Conservation (phyloP, 2,329 filamentous ascomycete species). For the Akanthomyces muscarius region DNA sequence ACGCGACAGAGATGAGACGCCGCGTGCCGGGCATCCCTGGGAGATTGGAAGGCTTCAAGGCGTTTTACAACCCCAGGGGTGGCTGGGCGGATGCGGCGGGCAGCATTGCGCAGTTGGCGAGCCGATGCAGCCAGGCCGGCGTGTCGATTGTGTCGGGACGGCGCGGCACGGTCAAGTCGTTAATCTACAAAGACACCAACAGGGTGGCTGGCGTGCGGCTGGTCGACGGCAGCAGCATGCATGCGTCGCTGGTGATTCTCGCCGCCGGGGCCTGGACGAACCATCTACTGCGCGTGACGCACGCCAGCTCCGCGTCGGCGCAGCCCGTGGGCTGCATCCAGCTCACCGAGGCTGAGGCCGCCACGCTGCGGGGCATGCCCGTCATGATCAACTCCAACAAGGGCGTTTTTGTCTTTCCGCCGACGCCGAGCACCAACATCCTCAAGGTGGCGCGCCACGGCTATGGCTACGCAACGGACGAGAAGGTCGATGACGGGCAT, state of each 20-base stretch:
- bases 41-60: slow-evolving; percentile 23
- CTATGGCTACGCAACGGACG: slow-evolving; percentile 47
- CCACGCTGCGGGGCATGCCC: slow-evolving; percentile 49
- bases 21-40: slow-evolving; percentile 23
- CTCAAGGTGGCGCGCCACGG: slow-evolving; percentile 60
- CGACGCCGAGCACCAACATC: slow-evolving; percentile 41
- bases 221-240: slow-evolving; percentile 38
- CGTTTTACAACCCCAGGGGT: slow-evolving; percentile 27
- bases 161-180: slow-evolving; percentile 26
- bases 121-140: slow-evolving; percentile 26
- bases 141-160: slow-evolving; percentile 31
- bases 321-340: slow-evolving; percentile 63
- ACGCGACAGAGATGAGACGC: slow-evolving; percentile 22
- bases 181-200: slow-evolving; percentile 18
- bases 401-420: slow-evolving; percentile 54
- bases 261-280: slow-evolving; percentile 67
- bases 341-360: slow-evolving; percentile 55
- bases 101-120: slow-evolving; percentile 26
- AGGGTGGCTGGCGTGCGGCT: slow-evolving; percentile 25
- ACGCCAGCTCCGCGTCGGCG: slow-evolving; percentile 59
- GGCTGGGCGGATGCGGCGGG: slow-evolving; percentile 32
- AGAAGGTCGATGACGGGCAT: slow-evolving; percentile 21
- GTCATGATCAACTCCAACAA: slow-evolving; percentile 54
- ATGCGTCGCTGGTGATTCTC: slow-evolving; percentile 58
- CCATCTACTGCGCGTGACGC: slow-evolving; percentile 51